Base-by-base conservation (phyloP, 2,329 filamentous ascomycete species). In the Paraphoma chrysanthemicola region DNA sequence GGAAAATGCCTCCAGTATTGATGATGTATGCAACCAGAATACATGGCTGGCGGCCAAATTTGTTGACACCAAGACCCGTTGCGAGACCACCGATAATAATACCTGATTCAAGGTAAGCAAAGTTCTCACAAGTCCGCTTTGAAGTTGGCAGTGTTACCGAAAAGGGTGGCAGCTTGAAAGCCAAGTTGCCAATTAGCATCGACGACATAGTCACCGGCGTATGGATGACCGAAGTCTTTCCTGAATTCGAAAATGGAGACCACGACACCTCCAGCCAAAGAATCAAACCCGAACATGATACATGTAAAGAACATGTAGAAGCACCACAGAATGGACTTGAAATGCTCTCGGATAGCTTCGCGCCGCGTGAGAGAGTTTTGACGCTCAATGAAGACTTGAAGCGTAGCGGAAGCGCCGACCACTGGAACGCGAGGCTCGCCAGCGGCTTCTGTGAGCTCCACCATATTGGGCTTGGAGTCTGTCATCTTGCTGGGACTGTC, bases 231-330 rank as follows among this genome's bases (percentile, higher is more conserved):
- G 42, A 63, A 65, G 36, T 63, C 62, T 45, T 57, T 56, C 9
- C 60, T 28, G 38, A 65, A 63, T 31, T 60, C 53, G 1, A 53
- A 28, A n/a, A 65, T 63, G 6, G 44, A 48, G 8, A 65, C 49
- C 1, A 61, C 55, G 10, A 63, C 62, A 11, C 62, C 60, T 17
- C 57, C 57, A 47, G 57, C 60, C 6, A 61, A 45, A 4, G 57
- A 57, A 39, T 66, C 60, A 43, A 60, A 65, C 6, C 62, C 62
- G 28, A 53, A 59, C 57, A 61, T 63, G 44, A 65, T 56, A 29
- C 57, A 63, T 10, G 55, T 65, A 39, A 58, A 61, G 47, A 61
- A 63, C 57, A 59, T 63, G 52, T 60, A 65, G 28, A 65, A 43
- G 46, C 57, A 65, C 60, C 62, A 65, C 14, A 47, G 55, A 8